phyloP scores from a whole-genome alignment of 306 rosid species.

The Citrullus mucosospermus region DNA sequence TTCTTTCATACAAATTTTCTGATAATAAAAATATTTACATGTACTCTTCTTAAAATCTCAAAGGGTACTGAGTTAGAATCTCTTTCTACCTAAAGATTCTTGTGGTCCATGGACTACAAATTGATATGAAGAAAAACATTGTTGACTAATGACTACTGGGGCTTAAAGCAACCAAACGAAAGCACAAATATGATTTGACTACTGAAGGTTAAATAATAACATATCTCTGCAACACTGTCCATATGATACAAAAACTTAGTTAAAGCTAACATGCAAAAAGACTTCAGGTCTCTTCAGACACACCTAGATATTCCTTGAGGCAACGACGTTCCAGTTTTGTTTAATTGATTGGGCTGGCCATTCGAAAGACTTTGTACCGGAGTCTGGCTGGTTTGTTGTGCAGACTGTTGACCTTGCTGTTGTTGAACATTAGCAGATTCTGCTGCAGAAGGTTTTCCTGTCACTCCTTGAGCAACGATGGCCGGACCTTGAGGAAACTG shows the following conservation, averaged over 20 bases:
- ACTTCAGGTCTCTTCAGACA: conserved; percentile 61
- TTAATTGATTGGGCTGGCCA: conserved; percentile 68
- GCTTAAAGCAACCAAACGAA: conserved; percentile 20
- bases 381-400: conserved; percentile 51
- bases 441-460: conserved; percentile 48
- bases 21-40: too few relatives aligned
- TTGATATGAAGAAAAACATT: not conserved
- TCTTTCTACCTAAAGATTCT: not conserved
- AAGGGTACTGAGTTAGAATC: not conserved
- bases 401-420: conserved; percentile 66
- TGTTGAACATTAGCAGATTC: conserved; percentile 79
- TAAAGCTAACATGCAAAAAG: conserved; percentile 2
- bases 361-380: conserved; percentile 46
- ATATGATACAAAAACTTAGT: conserved; percentile 20
- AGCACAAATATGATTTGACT: conserved; percentile 13
- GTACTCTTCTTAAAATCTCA: not conserved
- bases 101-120: not conserved
- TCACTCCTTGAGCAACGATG: conserved; percentile 39
- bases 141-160: not conserved
- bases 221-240: conserved; percentile 20
- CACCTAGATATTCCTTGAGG: conserved; percentile 99
- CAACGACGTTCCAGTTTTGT: conserved; percentile 56
- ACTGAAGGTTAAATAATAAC: conserved; percentile 15
- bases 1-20: not conserved
- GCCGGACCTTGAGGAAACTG: conserved; percentile 54